These are phyloP conservation scores for Myriosclerotinia scirpicola DNA, from an alignment of 2,329 filamentous ascomycete genomes.

Conservation along the genomic window DNA sequence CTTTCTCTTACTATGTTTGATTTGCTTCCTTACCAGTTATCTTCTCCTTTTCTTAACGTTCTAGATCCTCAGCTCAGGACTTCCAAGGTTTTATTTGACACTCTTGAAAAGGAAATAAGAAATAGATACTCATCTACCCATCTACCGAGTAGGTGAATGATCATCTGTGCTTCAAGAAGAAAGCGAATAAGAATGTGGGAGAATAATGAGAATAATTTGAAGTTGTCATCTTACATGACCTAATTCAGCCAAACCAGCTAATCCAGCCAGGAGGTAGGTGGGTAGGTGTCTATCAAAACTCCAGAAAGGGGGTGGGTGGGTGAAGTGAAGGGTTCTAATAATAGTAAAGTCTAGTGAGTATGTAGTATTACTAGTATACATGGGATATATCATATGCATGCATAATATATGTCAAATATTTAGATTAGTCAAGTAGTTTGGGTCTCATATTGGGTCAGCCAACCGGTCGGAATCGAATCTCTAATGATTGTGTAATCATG, in stretches of 20 bases:
- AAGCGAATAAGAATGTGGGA: too few relatives aligned
- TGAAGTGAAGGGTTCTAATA: slow-evolving; percentile 6
- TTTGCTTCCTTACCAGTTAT: not conserved
- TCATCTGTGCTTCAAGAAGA: too few relatives aligned
- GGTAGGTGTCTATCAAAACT: too few relatives aligned
- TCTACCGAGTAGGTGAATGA: too few relatives aligned
- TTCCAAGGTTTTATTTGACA: too few relatives aligned
- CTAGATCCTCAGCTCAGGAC: not conserved
- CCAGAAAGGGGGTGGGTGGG: too few relatives aligned
- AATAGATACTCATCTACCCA: not conserved
- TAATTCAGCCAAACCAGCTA: too few relatives aligned
- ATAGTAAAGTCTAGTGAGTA: slow-evolving; percentile 1
- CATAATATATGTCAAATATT: not conserved
- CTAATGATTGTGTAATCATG: too few relatives aligned
- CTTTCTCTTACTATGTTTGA: not conserved
- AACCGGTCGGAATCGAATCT: slow-evolving; percentile 12
- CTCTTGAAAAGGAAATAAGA: not conserved
- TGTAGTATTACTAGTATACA: too few relatives aligned
- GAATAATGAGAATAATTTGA: too few relatives aligned
- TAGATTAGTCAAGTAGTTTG: not conserved
- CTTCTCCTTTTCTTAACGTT: not conserved
- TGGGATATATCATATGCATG: not conserved
- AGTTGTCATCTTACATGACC: too few relatives aligned
- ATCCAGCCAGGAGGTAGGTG: too few relatives aligned
- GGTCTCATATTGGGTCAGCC: slow-evolving; percentile 20